phyloP scores from a whole-genome alignment of 2,329 filamentous ascomycete genomes.

The Hypoxylon rubiginosum region DNA sequence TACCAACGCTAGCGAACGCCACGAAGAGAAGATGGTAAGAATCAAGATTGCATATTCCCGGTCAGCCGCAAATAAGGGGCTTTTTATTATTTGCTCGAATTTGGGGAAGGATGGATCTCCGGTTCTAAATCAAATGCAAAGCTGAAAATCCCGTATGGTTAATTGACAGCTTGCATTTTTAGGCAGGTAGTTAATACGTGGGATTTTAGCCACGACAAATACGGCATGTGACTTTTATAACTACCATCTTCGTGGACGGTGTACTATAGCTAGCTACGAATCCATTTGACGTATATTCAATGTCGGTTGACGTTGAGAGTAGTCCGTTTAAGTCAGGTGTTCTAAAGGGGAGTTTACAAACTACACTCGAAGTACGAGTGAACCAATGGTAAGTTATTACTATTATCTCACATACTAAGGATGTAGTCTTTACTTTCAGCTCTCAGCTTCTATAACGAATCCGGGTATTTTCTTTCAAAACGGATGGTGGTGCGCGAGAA shows the following conservation, averaged over 20 bases:
- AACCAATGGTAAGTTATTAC: background rate
- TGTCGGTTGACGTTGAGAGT: background rate
- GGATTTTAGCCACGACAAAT: background rate
- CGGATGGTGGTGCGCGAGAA: background rate
- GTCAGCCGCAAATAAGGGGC: background rate
- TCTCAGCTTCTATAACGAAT: background rate
- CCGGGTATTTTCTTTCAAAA: background rate
- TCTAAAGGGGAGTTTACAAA: background rate
- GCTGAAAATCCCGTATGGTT: no score
- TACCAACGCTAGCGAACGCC: background rate
- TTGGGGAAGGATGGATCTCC: background rate
- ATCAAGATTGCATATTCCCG: background rate
- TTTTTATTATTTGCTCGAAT: background rate
- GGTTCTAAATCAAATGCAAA: no score
- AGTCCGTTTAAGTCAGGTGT: background rate
- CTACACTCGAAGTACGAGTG: background rate
- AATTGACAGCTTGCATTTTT: background rate
- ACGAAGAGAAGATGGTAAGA: background rate
- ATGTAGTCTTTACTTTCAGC: background rate
- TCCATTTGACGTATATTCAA: background rate
- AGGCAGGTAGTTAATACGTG: background rate
- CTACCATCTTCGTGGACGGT: background rate
- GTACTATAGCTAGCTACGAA: no score
- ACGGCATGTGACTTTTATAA: background rate
- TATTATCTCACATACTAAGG: background rate